Conservation (phyloP, 306 rosid species). For the Heteromeles arbutifolia region DNA sequence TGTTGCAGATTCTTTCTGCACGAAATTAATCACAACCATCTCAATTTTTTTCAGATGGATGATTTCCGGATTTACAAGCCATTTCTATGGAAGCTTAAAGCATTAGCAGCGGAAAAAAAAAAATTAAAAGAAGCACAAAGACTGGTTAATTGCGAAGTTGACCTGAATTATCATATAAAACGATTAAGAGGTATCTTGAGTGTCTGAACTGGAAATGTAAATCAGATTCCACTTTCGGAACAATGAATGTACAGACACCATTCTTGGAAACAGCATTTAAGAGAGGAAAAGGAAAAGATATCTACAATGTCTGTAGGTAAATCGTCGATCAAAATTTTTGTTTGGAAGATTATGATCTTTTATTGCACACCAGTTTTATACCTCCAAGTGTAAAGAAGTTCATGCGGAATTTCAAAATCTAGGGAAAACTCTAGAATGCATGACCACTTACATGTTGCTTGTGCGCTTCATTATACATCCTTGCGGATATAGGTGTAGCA, state of each 20-base stretch:
- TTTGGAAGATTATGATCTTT: background rate
- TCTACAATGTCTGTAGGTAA: background rate
- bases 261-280: background rate
- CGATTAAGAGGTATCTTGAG: background rate
- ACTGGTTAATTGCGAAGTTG: background rate
- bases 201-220: background rate
- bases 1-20: conserved; percentile 61
- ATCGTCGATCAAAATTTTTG: background rate
- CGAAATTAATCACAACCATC: conserved; percentile 17
- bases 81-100: background rate
- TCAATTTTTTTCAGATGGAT: background rate
- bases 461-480: conserved; percentile 47
- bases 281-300: background rate
- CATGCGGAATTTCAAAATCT: conserved; percentile 6
- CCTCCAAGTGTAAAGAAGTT: conserved; percentile 3
- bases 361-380: background rate
- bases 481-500: conserved; percentile 67
- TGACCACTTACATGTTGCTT: conserved; percentile 50
- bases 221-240: background rate
- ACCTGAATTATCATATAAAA: background rate
- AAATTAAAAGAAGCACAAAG: background rate
- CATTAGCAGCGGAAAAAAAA: background rate
- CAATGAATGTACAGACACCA: background rate
- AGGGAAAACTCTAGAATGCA: conserved; percentile 12
- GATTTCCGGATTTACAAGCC: background rate